Conservation (phyloP, 495 filamentous ascomycete genomes). For the Clavariopsis aquatica region DNA sequence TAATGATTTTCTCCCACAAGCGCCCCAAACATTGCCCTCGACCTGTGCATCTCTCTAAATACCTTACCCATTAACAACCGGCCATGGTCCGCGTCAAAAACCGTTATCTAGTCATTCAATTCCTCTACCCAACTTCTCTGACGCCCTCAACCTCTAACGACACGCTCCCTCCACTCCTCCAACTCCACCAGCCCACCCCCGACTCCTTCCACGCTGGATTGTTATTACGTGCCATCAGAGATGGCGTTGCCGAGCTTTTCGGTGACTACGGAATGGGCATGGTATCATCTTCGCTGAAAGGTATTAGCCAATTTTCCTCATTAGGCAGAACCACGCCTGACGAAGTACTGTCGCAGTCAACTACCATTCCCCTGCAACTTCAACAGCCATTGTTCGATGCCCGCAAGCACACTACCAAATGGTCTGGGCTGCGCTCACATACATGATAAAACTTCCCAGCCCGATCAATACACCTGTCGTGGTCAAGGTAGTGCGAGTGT, state of each 20-base stretch:
- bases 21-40: not conserved
- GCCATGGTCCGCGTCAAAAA: conserved; percentile 95
- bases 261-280: conserved; percentile 89
- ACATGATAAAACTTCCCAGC: conserved; percentile 69
- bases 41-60: not conserved
- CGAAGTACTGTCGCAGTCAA: conserved; percentile 61
- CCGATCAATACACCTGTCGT: conserved; percentile 61
- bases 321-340: not conserved
- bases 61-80: not conserved
- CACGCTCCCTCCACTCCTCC: conserved; percentile 59
- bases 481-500: conserved; percentile 85
- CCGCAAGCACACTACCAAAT: conserved; percentile 77
- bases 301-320: conserved; percentile 45
- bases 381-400: conserved; percentile 84
- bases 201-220: conserved; percentile 62
- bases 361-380: conserved; percentile 89
- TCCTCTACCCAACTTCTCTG: conserved; percentile 71
- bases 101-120: conserved; percentile 88
- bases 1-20: not conserved
- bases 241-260: conserved; percentile 69
- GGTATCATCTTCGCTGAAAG: conserved; percentile 59
- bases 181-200: conserved; percentile 75
- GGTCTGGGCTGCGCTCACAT: conserved; percentile 85
- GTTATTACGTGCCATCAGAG: conserved; percentile 67
- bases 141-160: conserved; percentile 34